phyloP scores from a whole-genome alignment of 2,329 filamentous ascomycete species.

The Fusarium denticulatum region DNA sequence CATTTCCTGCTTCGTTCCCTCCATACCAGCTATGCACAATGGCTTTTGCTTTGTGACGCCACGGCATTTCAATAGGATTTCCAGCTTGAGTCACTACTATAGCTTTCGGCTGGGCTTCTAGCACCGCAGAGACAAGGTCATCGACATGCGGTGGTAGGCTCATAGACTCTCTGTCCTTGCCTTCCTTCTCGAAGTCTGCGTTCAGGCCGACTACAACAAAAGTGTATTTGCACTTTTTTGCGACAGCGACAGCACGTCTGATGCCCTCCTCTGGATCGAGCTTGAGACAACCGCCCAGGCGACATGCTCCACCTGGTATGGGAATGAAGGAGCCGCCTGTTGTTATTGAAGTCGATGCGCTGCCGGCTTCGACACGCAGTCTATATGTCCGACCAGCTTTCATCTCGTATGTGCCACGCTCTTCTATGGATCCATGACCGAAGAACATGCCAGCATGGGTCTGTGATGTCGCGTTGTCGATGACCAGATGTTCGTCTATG shows the following conservation, averaged over 20 bases:
- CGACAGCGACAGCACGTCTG: not conserved
- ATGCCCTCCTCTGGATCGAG: conserved; percentile 12
- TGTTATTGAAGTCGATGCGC: conserved; percentile 18
- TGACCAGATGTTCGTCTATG: conserved; percentile 47
- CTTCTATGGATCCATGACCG: conserved; percentile 47
- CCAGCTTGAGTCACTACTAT: conserved; percentile 24
- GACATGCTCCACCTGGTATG: conserved; percentile 29
- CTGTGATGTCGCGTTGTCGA: conserved; percentile 46
- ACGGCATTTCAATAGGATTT: conserved; percentile 26
- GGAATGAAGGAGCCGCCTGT: conserved; percentile 12
- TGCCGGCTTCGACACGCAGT: conserved; percentile 20
- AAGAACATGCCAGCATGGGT: conserved; percentile 50
- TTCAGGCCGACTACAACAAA: conserved; percentile 22
- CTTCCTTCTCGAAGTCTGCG: conserved; percentile 26
- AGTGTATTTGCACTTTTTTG: conserved; percentile 11
- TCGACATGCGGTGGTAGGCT: conserved; percentile 14
- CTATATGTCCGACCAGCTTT: conserved; percentile 1
- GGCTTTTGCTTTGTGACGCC: conserved; percentile 1
- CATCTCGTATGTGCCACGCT: conserved; percentile 29
- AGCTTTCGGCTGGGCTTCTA: conserved; percentile 9
- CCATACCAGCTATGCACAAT: conserved; percentile 32
- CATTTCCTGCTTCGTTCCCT: conserved; percentile 23
- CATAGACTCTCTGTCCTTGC: conserved; percentile 22
- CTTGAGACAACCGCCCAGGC: conserved; percentile 24
- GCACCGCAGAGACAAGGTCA: conserved; percentile 12